These are phyloP conservation scores for Boletus rubroflammeus DNA, from an alignment of 768 basidiomycete species.

Conservation along the genomic window DNA sequence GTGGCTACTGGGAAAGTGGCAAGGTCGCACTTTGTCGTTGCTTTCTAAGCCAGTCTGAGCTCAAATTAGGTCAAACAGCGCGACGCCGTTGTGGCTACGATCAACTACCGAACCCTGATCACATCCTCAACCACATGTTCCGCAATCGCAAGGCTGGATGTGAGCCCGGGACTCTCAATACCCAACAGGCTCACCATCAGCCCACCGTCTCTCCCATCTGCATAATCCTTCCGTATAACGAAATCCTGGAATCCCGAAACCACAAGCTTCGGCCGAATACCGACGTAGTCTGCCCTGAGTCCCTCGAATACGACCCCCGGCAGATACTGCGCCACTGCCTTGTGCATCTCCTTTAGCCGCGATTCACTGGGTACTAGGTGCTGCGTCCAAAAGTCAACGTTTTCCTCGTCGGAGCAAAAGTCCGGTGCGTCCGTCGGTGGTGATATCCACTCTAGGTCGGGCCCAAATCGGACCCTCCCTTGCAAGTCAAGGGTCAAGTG, in stretches of 20 bases:
- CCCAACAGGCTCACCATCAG: slow-evolving; percentile 81
- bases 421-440: slow-evolving; percentile 38
- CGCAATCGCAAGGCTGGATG: slow-evolving; percentile 81
- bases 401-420: slow-evolving; percentile 37
- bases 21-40: not conserved
- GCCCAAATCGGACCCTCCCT: slow-evolving; percentile 86
- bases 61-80: slow-evolving; percentile 15
- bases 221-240: slow-evolving; percentile 61
- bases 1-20: slow-evolving; percentile 34
- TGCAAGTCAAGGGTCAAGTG: slow-evolving; percentile 87
- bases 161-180: slow-evolving; percentile 92
- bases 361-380: slow-evolving; percentile 64
- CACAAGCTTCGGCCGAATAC: slow-evolving; percentile 84
- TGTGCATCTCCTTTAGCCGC: slow-evolving; percentile 59
- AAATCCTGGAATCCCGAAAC: slow-evolving; percentile 88
- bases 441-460: slow-evolving; percentile 85
- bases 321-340: slow-evolving; percentile 70
- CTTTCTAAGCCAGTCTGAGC: slow-evolving; percentile 20
- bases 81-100: not conserved
- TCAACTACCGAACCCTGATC: not conserved
- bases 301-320: slow-evolving; percentile 58
- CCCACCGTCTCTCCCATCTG: slow-evolving; percentile 33
- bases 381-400: slow-evolving; percentile 72
- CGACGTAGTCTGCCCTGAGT: slow-evolving; percentile 78
- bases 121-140: slow-evolving; percentile 73